Conservation (phyloP, 2,329 filamentous ascomycete species). For the Verticillium nubilum region DNA sequence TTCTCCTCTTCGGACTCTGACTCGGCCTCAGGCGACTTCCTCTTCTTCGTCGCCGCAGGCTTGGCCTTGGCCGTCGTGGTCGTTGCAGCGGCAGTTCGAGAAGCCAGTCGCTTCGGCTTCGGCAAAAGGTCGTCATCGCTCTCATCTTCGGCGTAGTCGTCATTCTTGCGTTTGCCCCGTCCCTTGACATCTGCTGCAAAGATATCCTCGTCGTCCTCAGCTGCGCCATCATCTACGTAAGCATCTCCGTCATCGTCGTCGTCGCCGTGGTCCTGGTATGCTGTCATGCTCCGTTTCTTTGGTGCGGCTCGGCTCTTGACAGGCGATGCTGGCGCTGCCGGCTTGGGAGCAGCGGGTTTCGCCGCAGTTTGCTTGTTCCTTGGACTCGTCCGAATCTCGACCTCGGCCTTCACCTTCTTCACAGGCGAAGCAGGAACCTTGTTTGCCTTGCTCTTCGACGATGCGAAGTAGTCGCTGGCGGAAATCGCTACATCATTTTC, state of each 20-base stretch:
- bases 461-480: conserved; percentile 53
- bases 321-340: conserved; percentile 14
- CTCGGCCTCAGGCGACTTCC: conserved; percentile 51
- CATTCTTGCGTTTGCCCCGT: conserved; percentile 61
- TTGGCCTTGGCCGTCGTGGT: conserved; percentile 24
- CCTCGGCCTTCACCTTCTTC: conserved; percentile 31
- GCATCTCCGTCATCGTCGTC: conserved; percentile 49
- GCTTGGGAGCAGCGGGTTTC: conserved; percentile 13
- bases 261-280: conserved; percentile 32
- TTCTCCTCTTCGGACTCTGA: conserved; percentile 52
- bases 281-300: conserved; percentile 36
- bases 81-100: conserved; percentile 21
- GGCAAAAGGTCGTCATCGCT: conserved; percentile 65
- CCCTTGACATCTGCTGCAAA: conserved; percentile 68
- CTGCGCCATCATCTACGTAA: conserved; percentile 62
- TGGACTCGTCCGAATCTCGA: conserved; percentile 48
- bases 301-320: conserved; percentile 24
- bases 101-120: conserved; percentile 52
- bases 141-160: conserved; percentile 69
- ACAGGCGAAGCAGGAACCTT: conserved; percentile 31
- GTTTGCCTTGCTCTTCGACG: conserved; percentile 33
- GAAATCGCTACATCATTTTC: conserved; percentile 46
- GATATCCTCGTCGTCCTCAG: conserved; percentile 75
- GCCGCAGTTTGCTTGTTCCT: conserved; percentile 35
- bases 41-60: conserved; percentile 45